A percentile compares a stretch with the other conserved stretches of the same genome.
Conservation (phyloP, 1,139 yeast genomes). For the Yamadazyma epiphylla region DNA sequence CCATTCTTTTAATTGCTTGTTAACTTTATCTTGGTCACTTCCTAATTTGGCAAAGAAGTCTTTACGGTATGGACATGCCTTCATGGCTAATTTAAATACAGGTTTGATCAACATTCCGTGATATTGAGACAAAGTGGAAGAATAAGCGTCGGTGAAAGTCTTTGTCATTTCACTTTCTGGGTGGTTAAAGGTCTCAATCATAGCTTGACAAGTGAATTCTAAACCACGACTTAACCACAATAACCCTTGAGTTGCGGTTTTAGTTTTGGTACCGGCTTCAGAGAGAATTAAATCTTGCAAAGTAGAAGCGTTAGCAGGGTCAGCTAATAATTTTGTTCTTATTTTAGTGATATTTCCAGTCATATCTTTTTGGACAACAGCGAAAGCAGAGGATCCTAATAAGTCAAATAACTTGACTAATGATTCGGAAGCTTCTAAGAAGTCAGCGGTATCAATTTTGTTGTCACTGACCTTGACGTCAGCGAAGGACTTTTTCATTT, state of each 20-base stretch:
- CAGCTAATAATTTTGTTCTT: constrained; percentile 58
- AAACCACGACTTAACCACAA: constrained; percentile 86
- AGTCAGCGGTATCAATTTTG: constrained; percentile 69
- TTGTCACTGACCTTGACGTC: constrained; percentile 63
- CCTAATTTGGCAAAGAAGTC: constrained; percentile 84
- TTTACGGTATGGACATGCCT: constrained; percentile 89
- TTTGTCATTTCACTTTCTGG: constrained; percentile 62
- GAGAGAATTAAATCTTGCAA: constrained; percentile 77
- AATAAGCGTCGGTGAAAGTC: constrained; percentile 80
- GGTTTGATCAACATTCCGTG: constrained; percentile 84
- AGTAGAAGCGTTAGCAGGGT: constrained; percentile 61
- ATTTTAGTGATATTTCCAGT: constrained; percentile 80
- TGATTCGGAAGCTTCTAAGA: constrained; percentile 81
- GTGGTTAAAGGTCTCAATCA: constrained; percentile 70
- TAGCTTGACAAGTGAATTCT: constrained; percentile 83
- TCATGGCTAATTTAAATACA: constrained; percentile 89
- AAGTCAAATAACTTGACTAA: constrained; percentile 79
- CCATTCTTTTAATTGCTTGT: constrained; percentile 66
- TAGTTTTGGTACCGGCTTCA: constrained; percentile 59
- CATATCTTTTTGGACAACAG: constrained; percentile 85
- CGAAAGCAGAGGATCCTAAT: constrained; percentile 80
- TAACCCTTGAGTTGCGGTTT: constrained; percentile 87
- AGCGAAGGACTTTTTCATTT: constrained; percentile 66
- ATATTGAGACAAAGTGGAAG: constrained; percentile 72
- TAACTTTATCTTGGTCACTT: constrained; percentile 61